Evolutionary conservation across 2,329 filamentous ascomycete species (phyloP), one percentile per base, ranked within the genome.

Genomic region (Aspergillus hiratsukae): DNA sequence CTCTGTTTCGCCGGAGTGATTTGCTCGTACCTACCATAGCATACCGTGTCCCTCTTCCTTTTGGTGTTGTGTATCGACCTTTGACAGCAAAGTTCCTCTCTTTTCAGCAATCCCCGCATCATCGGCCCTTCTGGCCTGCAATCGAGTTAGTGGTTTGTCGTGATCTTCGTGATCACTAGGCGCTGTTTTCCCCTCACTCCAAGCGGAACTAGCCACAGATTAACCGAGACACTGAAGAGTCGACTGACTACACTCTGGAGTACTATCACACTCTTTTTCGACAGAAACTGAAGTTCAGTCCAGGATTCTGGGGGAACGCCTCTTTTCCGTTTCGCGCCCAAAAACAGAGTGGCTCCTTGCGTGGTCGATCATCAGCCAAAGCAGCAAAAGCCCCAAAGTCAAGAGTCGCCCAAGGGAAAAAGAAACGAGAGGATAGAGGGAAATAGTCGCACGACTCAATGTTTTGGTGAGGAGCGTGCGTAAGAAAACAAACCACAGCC

Each of bases 281-380:
- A 37, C 31, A 5, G 3, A 37, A 7, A 7, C 31, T 37, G 14
- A 17, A 37, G 5, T 37, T 17, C 14, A 37, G 31, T 37, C 31
- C 5, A 37, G 3, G 41, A 23, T 19, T 23, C 41, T 45, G 41
- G 19, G 40, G 41, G n/a, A 45, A 45, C 41, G 21, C 27, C 48
- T 35, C n/a, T 3, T 35, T 21, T 11, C 27, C 19, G 14, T 25
- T 37, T 29, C 48, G 48, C 21, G 43, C 43, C 31, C 11, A 27
- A 23, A 46, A 46, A 17, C 23, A n/a, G 43, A 9, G 43, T 46
- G 43, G 49, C 56, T 60, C 63, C 63, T 64, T 64, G 59, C 62
- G 54, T 57, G 37, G 62, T 60, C 61, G 64, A 66, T 66, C 64
- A 59, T 59, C 63, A 28, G 45, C 58, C 58, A 48, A 61, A 61